Base-by-base conservation (phyloP, 257 asterid genomes). In the Lycium barbarum region DNA sequence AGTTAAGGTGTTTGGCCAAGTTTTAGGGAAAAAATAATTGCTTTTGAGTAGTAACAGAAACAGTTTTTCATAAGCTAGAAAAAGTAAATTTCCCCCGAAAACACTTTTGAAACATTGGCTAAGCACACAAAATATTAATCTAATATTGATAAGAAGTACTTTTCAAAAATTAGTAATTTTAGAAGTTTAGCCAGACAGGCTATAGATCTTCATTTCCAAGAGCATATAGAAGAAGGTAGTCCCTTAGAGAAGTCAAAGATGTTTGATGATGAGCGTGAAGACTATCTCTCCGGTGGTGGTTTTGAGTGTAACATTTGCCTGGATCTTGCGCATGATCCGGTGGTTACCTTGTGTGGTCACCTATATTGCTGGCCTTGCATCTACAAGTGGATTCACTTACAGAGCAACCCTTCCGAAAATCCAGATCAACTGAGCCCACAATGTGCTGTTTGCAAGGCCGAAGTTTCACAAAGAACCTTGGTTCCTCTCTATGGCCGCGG, bases 301-400 rank as follows among this genome's bases (percentile, higher is more conserved):
- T 91, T 95, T 65, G 97, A 95, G 58, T 95, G 98, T 83, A 92
- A 92, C 85, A 95, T 94, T 33, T 94, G 98, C 86, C 90, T 94
- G 1, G 98, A 92, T 67, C 83, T 86, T 2, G 97, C 87, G 81
- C 91, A 85, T 63, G 98, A 94, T 82, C 98, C 98, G 0, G 97
- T 94, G 4, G 93, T 94, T 65, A 94, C 98, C 6, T 85, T 93
- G 15, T 93, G 98, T 5, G 98, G 98, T 20, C 98, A 94, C 86
- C 93, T 94, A 83, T 94, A 90, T 22, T 94, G 98, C 40, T 94
- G 98, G 98, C 98, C 97, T 4, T 94, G 98, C 74, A 93, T 94
- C 26, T 94, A 93, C 92, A 88, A 88, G 35, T 95, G 98, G 98
- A 91, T 93, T 6, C 90, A 83, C 67, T 86, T 73, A 72, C 91